A percentile compares a stretch with the other conserved stretches of the same genome.
phyloP scores from a whole-genome alignment of 2,329 filamentous ascomycete species.

The Polytolypa hystricis region DNA sequence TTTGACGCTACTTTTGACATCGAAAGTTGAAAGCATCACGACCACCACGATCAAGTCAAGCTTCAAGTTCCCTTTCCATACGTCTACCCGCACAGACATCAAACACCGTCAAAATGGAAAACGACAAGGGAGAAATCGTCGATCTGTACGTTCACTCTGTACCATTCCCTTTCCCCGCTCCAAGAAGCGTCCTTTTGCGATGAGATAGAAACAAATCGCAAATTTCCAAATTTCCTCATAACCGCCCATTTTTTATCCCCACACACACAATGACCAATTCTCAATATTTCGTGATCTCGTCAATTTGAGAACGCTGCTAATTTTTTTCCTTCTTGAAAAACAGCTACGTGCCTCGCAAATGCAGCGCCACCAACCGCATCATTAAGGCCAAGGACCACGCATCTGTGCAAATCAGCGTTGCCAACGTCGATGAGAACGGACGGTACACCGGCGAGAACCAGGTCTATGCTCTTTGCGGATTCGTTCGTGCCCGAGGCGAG shows the following conservation, averaged over 20 bases:
- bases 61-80: conserved; percentile 3
- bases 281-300: too few relatives aligned
- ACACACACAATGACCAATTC: too few relatives aligned
- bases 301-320: too few relatives aligned
- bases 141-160: conserved; percentile 66
- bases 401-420: conserved; percentile 91
- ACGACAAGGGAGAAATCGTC: conserved; percentile 99
- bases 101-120: conserved; percentile 73
- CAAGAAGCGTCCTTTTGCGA: too few relatives aligned
- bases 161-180: too few relatives aligned
- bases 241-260: too few relatives aligned
- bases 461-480: conserved; percentile 92
- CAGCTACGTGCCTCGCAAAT: conserved; percentile 98
- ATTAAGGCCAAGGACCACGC: conserved; percentile 99
- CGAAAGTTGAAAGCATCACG: conserved; percentile 4
- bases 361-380: conserved; percentile 97
- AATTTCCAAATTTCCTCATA: background rate
- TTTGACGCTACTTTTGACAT: conserved; percentile 2
- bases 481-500: conserved; percentile 97
- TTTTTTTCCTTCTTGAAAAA: too few relatives aligned
- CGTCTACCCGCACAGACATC: conserved; percentile 12
- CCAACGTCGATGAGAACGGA: conserved; percentile 98
- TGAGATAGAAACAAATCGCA: background rate
- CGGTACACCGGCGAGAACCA: conserved; percentile 95
- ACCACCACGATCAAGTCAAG: conserved; percentile 8